Percentiles rank a stretch among this genome's conserved stretches.
phyloP scores from a whole-genome alignment of 1,284 basidiomycete genomes.

The Vanrija pseudolonga region DNA sequence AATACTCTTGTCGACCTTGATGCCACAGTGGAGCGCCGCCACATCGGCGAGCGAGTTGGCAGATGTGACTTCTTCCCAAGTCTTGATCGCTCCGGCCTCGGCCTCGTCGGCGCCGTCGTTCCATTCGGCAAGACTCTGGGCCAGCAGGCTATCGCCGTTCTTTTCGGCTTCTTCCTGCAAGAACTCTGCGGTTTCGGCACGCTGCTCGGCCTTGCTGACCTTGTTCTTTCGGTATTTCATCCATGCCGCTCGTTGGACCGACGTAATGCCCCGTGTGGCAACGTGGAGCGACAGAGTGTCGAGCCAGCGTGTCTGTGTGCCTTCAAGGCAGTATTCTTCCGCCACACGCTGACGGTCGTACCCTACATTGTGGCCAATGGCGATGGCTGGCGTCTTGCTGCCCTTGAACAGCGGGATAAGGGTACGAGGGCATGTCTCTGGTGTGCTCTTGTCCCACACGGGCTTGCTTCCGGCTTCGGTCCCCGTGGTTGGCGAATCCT shows the following conservation, averaged over 20 bases:
- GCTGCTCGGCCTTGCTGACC: slow-evolving; percentile 41
- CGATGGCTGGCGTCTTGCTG: slow-evolving; percentile 56
- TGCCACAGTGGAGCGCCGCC: slow-evolving; percentile 80
- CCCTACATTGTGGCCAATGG: slow-evolving; percentile 93
- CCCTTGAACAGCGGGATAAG: slow-evolving; percentile 40
- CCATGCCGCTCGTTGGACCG: slow-evolving; percentile 92
- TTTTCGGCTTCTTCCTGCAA: slow-evolving; percentile 51
- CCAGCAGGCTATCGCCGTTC: slow-evolving; percentile 52
- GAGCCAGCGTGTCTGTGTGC: slow-evolving; percentile 74
- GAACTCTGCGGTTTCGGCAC: slow-evolving; percentile 39
- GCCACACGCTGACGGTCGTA: slow-evolving; percentile 82
- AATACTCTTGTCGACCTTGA: slow-evolving; percentile 72
- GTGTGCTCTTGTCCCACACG: slow-evolving; percentile 30
- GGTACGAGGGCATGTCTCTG: slow-evolving; percentile 25
- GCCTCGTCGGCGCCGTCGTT: slow-evolving; percentile 47
- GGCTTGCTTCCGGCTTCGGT: background rate
- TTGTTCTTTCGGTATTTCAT: slow-evolving; percentile 64
- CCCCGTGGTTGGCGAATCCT: slow-evolving; percentile 27
- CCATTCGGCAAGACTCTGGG: slow-evolving; percentile 31
- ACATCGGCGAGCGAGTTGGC: slow-evolving; percentile 91
- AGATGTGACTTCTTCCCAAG: slow-evolving; percentile 90
- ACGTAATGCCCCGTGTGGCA: slow-evolving; percentile 90
- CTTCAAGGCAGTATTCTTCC: slow-evolving; percentile 76
- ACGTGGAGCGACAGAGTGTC: slow-evolving; percentile 97
- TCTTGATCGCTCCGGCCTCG: slow-evolving; percentile 31